Evolutionary conservation across 2,329 filamentous ascomycete genomes (phyloP), one percentile per base, ranked within the genome.

Genomic region (Fusarium pseudoanthophilum): DNA sequence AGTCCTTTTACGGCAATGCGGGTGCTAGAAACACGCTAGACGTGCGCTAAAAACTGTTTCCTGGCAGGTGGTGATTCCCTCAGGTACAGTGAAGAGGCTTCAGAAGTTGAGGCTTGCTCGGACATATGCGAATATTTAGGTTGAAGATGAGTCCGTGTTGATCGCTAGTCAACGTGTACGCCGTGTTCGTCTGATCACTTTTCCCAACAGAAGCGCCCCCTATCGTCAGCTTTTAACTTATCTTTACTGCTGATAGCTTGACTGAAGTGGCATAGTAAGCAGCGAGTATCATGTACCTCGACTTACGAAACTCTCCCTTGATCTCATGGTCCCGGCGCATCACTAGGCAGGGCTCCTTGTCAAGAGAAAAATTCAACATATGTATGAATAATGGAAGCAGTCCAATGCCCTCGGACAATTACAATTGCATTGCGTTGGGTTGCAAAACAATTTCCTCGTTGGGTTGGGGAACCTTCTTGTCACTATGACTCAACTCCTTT

Each of bases 1-100:
- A 24, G 48, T 68, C 57, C 37, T 63, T 49, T 34, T 36, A 43
- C 64, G 40, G 64, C 40, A 61, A 53, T 69, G 71, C 66, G 67
- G 43, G 63, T 73, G 63, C 71, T 72, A 69, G 71, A 74, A 74
- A 52, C 64, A 60, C 67, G 48, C 71, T 74, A 74, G 67, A 72
- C 55, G 49, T 58, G 36, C 71, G 45, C 71, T 74, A 74, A 67
- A 52, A 64, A 63, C 52, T 66, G 53, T 64, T 60, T 71, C 58
- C 62, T 66, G 49, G 71, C 71, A 71, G 55, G 49, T 67, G 68
- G 64, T 58, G 67, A 63, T 58, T 46, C 40, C 52, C 51, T 26
- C 51, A 69, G 65, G 67, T 64, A 69, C 52, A 36, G 34, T 30
- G 7, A n/a, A 11, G 34, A 36, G 16, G 34, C 20, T 42, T 48